These are phyloP conservation scores for Colletotrichum liriopes DNA, from an alignment of 2,329 filamentous ascomycete genomes.

Conservation along the genomic window DNA sequence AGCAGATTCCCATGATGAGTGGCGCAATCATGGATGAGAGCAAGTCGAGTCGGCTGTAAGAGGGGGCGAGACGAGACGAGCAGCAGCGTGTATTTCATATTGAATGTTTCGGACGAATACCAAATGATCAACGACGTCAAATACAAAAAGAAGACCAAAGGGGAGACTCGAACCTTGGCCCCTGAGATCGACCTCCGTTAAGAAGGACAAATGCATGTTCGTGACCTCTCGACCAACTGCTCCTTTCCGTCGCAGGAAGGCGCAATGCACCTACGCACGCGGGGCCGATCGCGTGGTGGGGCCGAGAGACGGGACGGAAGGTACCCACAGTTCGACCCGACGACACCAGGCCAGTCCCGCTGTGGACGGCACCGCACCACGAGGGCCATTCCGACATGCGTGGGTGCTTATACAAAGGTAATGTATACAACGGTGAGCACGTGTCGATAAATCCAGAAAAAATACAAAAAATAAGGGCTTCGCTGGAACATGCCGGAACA, in stretches of 20 bases:
- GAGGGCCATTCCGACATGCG: too few relatives aligned
- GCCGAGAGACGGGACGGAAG: slow-evolving; percentile 3
- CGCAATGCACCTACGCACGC: background rate
- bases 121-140: background rate
- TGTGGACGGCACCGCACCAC: background rate
- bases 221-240: background rate
- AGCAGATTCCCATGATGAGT: slow-evolving; percentile 65
- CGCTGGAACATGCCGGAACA: slow-evolving; percentile 7
- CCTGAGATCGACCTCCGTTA: background rate
- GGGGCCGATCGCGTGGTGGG: background rate
- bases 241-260: background rate
- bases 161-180: background rate
- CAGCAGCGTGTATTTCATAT: background rate
- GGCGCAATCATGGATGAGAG: slow-evolving; percentile 61
- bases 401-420: background rate
- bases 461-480: slow-evolving; percentile 7
- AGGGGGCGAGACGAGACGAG: background rate
- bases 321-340: background rate
- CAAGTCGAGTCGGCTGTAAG: slow-evolving; percentile 55
- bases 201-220: too few relatives aligned
- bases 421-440: background rate
- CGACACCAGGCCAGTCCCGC: slow-evolving; percentile 7
- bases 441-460: background rate
- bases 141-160: background rate
- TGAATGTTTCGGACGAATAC: background rate